phyloP scores from a whole-genome alignment of 108 stramenopile genomes.

The Fistulifera solaris region DNA sequence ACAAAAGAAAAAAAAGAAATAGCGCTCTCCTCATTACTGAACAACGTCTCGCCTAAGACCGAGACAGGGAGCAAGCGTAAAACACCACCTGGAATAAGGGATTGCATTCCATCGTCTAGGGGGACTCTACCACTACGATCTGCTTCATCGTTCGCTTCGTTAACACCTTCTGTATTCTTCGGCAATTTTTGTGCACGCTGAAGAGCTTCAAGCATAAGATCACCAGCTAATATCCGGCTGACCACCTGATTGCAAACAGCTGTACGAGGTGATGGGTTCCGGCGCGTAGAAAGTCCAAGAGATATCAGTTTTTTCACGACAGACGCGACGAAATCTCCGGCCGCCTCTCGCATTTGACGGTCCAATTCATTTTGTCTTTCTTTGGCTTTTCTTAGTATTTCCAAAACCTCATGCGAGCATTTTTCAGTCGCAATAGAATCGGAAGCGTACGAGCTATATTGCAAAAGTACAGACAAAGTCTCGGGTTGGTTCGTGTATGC shows the following conservation, averaged over 20 bases:
- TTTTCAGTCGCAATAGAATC: conserved; percentile 13
- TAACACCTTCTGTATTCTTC: background rate
- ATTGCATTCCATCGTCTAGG: background rate
- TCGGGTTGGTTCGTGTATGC: conserved; percentile 19
- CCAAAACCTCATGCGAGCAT: conserved; percentile 21
- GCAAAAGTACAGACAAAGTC: conserved; percentile 20
- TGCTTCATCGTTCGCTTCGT: background rate
- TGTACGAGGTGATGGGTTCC: conserved; percentile 4
- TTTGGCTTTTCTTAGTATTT: conserved; percentile 16
- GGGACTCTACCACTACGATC: conserved; percentile 1
- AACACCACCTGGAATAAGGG: conserved; percentile 2
- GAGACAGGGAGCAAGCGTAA: conserved; percentile 9
- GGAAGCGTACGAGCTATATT: conserved; percentile 20
- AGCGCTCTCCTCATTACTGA: conserved; percentile 5
- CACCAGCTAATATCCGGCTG: conserved; percentile 13
- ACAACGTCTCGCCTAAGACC: conserved; percentile 16
- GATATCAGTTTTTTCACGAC: conserved; percentile 10
- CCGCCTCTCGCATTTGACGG: conserved; percentile 14
- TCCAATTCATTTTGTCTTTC: conserved; percentile 17
- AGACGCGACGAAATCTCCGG: conserved; percentile 13
- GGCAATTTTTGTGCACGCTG: conserved; percentile 6
- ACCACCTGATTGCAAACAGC: conserved; percentile 13
- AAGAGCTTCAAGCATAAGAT: conserved; percentile 20
- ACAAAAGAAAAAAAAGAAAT: conserved; percentile 18
- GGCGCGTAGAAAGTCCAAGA: conserved; percentile 15